Evolutionary conservation across 1,284 basidiomycete species (phyloP).

Genomic region (Ganoderma boninense): DNA sequence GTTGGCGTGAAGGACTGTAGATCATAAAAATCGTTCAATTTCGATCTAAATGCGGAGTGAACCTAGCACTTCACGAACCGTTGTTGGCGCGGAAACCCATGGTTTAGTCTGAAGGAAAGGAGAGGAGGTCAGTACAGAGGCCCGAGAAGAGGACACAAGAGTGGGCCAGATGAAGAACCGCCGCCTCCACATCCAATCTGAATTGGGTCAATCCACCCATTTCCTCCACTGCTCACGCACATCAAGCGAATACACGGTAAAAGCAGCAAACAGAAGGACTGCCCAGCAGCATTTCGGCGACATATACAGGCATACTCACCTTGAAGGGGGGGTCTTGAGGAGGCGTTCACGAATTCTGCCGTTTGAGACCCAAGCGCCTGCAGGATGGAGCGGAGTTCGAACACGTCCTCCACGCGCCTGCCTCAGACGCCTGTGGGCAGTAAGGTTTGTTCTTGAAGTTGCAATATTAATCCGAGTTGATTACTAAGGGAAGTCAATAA

Average conservation of each 20-base stretch:
- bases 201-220: slow-evolving; percentile 44
- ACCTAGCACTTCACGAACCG: slow-evolving; percentile 54
- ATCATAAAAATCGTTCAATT: slow-evolving; percentile 25
- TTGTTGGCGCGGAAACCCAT: slow-evolving; percentile 89
- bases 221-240: slow-evolving; percentile 28
- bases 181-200: slow-evolving; percentile 42
- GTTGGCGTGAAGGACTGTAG: slow-evolving; percentile 86
- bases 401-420: slow-evolving; percentile 12
- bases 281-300: slow-evolving; percentile 29
- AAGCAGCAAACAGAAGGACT: slow-evolving; percentile 30
- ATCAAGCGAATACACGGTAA: slow-evolving; percentile 29
- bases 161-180: slow-evolving; percentile 24
- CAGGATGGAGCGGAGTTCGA: slow-evolving; percentile 30
- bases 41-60: background rate
- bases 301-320: slow-evolving; percentile 43
- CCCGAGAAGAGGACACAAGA: slow-evolving; percentile 18
- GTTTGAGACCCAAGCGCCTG: slow-evolving; percentile 21
- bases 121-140: slow-evolving; percentile 26
- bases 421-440: no score
- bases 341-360: slow-evolving; percentile 31
- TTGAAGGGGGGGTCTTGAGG: slow-evolving; percentile 46
- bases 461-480: no score
- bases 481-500: no score
- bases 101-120: slow-evolving; percentile 37
- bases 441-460: no score